phyloP scores from a whole-genome alignment of 1,284 basidiomycete genomes.

The Naganishia liquefaciens region DNA sequence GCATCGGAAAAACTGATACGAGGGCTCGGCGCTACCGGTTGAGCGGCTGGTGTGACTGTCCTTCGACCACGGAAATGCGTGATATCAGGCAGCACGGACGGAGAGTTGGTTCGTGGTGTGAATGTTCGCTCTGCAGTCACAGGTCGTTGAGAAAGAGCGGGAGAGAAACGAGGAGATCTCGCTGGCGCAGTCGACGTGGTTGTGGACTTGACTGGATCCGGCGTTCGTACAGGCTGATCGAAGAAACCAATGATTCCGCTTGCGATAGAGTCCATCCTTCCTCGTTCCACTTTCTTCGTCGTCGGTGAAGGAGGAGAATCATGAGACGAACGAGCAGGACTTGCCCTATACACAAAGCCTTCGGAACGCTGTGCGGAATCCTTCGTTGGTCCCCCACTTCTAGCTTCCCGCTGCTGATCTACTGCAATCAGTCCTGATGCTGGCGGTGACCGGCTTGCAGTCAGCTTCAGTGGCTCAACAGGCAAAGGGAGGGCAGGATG shows the following conservation, averaged over 20 bases:
- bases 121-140: not conserved
- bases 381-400: not conserved
- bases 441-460: no score
- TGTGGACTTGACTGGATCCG: not conserved
- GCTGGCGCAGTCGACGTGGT: not conserved
- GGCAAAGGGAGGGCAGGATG: not conserved
- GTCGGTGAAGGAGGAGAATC: conserved; percentile 5
- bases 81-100: conserved; percentile 4
- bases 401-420: no score
- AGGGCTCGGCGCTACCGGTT: not conserved
- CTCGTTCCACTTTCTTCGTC: not conserved
- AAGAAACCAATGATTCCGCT: not conserved
- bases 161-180: not conserved
- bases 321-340: not conserved
- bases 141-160: not conserved
- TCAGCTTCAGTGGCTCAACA: conserved; percentile 1
- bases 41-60: not conserved
- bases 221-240: not conserved
- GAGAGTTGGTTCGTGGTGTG: not conserved
- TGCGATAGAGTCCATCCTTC: not conserved
- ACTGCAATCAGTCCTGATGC: no score
- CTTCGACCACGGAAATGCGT: not conserved
- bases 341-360: not conserved
- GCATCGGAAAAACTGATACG: conserved; percentile 18
- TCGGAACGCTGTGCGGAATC: not conserved